These are phyloP conservation scores for Clavariopsis aquatica DNA, from an alignment of 495 filamentous ascomycete species.

Conservation along the genomic window DNA sequence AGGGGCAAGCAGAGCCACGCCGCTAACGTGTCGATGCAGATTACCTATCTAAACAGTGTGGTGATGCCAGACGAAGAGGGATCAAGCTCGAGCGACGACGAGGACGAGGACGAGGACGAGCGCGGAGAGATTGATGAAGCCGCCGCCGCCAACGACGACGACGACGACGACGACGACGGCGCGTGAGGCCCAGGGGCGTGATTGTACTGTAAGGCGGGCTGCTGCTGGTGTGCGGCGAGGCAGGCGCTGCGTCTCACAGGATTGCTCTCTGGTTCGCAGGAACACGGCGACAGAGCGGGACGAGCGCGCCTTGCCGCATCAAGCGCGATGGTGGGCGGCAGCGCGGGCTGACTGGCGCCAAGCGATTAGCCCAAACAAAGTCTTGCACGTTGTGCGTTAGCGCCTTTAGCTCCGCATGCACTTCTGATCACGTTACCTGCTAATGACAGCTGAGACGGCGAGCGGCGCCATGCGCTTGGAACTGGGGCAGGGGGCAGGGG, in stretches of 20 bases:
- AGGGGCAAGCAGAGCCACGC: neutral
- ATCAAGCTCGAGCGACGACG: conserved; percentile 31
- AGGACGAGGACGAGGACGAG: conserved; percentile 12
- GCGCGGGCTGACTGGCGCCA: neutral
- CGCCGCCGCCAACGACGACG: neutral
- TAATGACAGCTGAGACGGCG: neutral
- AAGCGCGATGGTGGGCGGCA: neutral
- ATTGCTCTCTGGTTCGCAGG: neutral
- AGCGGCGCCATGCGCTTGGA: too few relatives aligned
- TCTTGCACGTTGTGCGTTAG: neutral
- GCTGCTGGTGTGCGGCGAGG: conserved; percentile 14
- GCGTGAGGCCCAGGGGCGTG: neutral
- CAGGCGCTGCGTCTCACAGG: neutral
- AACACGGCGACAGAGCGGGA: neutral
- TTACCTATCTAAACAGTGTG: conserved; percentile 50
- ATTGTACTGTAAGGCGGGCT: neutral
- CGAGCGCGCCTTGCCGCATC: neutral
- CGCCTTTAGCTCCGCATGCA: neutral
- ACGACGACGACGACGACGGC: conserved; percentile 5
- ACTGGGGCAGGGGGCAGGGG: too few relatives aligned
- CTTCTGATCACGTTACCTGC: neutral
- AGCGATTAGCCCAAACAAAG: neutral
- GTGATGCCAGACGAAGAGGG: conserved; percentile 47
- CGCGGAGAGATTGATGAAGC: neutral
- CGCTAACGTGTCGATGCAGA: conserved; percentile 41